Conservation (phyloP, 1,284 basidiomycete genomes). For the Coriolopsis trogii region DNA sequence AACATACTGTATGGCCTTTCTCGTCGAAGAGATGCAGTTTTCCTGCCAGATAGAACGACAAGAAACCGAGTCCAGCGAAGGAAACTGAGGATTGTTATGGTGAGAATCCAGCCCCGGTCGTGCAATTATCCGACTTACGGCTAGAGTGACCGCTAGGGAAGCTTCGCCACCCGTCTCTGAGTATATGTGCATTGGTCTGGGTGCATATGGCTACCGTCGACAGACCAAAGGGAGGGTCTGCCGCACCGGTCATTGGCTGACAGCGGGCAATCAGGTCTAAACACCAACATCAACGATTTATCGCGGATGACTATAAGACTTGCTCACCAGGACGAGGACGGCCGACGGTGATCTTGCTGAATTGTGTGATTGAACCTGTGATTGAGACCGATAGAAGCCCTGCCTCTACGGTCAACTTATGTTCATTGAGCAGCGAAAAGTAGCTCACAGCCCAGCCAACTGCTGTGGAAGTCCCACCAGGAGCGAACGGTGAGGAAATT, state of each 20-base stretch:
- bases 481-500: conserved; percentile 74
- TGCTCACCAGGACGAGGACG: conserved; percentile 79
- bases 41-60: conserved; percentile 87
- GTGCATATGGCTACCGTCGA: conserved; percentile 83
- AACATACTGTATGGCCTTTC: conserved; percentile 74
- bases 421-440: background rate
- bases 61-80: conserved; percentile 91
- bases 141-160: conserved; percentile 95
- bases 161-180: conserved; percentile 89
- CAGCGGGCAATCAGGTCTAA: conserved; percentile 84
- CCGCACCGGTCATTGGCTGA: conserved; percentile 66
- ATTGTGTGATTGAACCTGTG: conserved; percentile 82
- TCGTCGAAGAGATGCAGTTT: conserved; percentile 91
- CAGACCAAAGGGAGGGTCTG: conserved; percentile 76
- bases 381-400: conserved; percentile 77
- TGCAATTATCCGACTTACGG: conserved; percentile 45
- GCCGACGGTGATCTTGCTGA: conserved; percentile 88
- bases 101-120: background rate
- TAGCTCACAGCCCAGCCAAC: conserved; percentile 72
- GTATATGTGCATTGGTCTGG: conserved; percentile 54
- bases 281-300: background rate
- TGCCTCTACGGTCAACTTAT: conserved; percentile 31
- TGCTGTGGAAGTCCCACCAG: conserved; percentile 89
- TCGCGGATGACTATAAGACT: background rate
- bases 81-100: conserved; percentile 58